These are phyloP conservation scores for Plasmodium reichenowi DNA, from an alignment of 169 alveolate species.

Conservation along the genomic window DNA sequence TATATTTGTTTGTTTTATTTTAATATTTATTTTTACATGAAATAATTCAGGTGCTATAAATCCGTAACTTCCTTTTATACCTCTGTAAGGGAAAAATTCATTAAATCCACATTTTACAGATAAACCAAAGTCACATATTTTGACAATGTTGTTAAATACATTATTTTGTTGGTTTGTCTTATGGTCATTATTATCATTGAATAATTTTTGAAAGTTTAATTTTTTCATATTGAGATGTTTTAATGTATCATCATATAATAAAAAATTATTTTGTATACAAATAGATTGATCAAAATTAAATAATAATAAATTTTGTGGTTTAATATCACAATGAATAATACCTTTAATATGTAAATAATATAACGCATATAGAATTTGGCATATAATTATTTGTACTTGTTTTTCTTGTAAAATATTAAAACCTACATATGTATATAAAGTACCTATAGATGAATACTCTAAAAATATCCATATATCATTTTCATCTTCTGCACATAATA, in stretches of 20 bases:
- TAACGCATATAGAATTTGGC: slow-evolving; percentile 82
- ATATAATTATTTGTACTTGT: slow-evolving; percentile 79
- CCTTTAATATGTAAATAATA: slow-evolving; percentile 83
- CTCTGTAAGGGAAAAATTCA: slow-evolving; percentile 65
- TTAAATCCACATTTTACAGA: slow-evolving; percentile 62
- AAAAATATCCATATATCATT: slow-evolving; percentile 76
- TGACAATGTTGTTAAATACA: slow-evolving; percentile 25
- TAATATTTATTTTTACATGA: slow-evolving; percentile 36
- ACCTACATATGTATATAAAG: slow-evolving; percentile 67
- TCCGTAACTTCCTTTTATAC: slow-evolving; percentile 79
- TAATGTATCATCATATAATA: background rate
- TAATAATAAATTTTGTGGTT: slow-evolving; percentile 84
- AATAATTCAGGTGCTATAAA: slow-evolving; percentile 81
- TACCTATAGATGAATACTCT: slow-evolving; percentile 78
- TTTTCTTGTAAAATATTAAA: slow-evolving; percentile 76
- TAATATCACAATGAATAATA: slow-evolving; percentile 79
- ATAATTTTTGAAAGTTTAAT: slow-evolving; percentile 30
- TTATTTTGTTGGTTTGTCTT: slow-evolving; percentile 3
- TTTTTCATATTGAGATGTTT: background rate
- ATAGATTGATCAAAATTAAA: slow-evolving; percentile 67
- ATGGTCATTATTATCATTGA: slow-evolving; percentile 26
- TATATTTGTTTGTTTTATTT: too few species aligned
- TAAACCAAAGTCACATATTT: slow-evolving; percentile 70
- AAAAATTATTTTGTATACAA: background rate
- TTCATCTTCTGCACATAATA: slow-evolving; percentile 76